These are phyloP conservation scores for Aleurites moluccanus DNA, from an alignment of 441 rosid species.

Conservation along the genomic window DNA sequence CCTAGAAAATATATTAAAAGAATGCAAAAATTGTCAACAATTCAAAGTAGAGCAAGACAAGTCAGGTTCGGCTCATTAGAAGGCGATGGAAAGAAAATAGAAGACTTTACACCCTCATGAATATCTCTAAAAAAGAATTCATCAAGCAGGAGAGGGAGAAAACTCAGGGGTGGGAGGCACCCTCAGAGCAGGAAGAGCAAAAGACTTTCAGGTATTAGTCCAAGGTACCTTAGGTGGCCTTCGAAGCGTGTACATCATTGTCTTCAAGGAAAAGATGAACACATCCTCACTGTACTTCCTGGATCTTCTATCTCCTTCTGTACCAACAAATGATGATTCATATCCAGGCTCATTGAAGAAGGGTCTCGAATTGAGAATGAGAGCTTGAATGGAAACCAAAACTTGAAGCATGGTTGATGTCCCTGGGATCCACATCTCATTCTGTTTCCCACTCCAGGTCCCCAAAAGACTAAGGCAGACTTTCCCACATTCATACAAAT, in stretches of 20 bases:
- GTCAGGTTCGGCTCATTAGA: too few relatives aligned
- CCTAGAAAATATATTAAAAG: not conserved
- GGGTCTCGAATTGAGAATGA: conserved; percentile 54
- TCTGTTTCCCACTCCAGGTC: conserved; percentile 52
- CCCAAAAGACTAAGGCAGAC: conserved; percentile 73
- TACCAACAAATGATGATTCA: conserved; percentile 34
- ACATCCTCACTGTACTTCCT: conserved; percentile 43
- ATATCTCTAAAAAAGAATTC: not conserved
- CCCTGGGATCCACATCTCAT: conserved; percentile 57
- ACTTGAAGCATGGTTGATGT: conserved; percentile 69
- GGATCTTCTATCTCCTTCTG: conserved; percentile 36
- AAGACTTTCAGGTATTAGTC: not conserved
- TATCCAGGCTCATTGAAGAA: conserved; percentile 68
- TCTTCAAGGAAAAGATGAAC: conserved; percentile 55
- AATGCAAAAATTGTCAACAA: too few relatives aligned
- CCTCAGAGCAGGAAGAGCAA: not conserved
- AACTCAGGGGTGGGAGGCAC: too few relatives aligned
- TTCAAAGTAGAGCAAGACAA: too few relatives aligned
- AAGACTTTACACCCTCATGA: not conserved
- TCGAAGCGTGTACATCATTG: conserved; percentile 56
- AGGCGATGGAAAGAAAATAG: not conserved
- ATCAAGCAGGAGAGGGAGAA: too few relatives aligned
- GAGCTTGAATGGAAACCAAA: conserved; percentile 64
- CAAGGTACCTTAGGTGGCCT: conserved; percentile 54
- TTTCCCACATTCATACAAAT: conserved; percentile 61